Evolutionary conservation across 2,329 filamentous ascomycete genomes (phyloP).

Genomic region (Chrysosporium keratinophilum): DNA sequence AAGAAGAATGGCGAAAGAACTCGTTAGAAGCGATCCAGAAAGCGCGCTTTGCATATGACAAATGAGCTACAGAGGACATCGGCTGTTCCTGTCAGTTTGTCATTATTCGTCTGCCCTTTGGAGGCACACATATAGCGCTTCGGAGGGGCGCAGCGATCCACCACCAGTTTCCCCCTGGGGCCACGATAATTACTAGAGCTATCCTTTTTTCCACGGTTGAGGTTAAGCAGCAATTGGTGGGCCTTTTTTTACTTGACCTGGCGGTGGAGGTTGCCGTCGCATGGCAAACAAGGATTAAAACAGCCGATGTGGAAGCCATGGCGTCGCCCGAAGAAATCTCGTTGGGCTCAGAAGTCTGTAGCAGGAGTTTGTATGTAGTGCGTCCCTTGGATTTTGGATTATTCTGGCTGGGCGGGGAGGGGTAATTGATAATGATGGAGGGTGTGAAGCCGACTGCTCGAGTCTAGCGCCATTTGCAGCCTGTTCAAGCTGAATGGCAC

Average conservation of each 20-base stretch:
- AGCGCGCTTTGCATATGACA: no score
- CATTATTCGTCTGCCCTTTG: not conserved
- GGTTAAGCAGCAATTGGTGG: not conserved
- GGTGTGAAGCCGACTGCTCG: not conserved
- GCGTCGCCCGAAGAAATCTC: constrained; percentile 1
- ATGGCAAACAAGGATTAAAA: constrained; percentile 12
- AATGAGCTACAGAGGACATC: no score
- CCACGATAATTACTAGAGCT: not conserved
- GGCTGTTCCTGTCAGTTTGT: no score
- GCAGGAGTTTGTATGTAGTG: not conserved
- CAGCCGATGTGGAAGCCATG: not conserved
- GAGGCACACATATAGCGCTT: not conserved
- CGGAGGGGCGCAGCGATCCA: constrained; percentile 8
- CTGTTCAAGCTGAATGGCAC: no score
- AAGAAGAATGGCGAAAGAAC: no score
- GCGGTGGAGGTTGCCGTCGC: constrained; percentile 8
- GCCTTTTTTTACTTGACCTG: not conserved
- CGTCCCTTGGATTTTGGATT: not conserved
- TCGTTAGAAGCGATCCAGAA: no score
- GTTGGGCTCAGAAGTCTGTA: not conserved
- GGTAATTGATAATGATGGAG: not conserved
- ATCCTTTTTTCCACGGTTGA: not conserved
- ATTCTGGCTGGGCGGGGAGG: not conserved
- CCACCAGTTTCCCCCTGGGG: not conserved
- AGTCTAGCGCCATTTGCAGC: not conserved